Percentiles rank a stretch among this genome's conserved stretches.
phyloP scores from a whole-genome alignment of 2,329 filamentous ascomycete species.

The Sordariomycetes sp. region DNA sequence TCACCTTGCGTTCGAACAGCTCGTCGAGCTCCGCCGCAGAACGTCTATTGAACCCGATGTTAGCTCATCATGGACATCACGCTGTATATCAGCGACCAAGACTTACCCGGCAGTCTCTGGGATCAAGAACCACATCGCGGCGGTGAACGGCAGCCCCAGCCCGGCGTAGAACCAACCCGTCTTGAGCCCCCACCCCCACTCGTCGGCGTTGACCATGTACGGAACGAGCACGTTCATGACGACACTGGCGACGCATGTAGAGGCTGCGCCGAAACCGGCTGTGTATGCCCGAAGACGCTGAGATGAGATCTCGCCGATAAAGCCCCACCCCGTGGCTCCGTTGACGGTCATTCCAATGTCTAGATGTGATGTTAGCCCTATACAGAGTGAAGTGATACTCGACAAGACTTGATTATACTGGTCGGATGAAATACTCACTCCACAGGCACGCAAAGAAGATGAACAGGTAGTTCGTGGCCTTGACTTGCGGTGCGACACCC shows the following conservation, averaged over 20 bases:
- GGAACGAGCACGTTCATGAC: constrained; percentile 14
- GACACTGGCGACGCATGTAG: constrained; percentile 12
- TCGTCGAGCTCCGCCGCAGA: constrained; percentile 14
- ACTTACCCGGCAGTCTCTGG: constrained; percentile 9
- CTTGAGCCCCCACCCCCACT: constrained; percentile 18
- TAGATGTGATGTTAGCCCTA: no score
- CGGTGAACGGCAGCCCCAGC: constrained; percentile 9
- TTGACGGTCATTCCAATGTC: constrained; percentile 13
- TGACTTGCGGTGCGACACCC: constrained; percentile 7
- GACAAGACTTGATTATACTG: no score
- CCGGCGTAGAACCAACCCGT: constrained; percentile 17
- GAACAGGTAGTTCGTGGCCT: constrained; percentile 8
- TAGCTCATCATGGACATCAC: no score
- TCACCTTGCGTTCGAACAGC: constrained; percentile 14
- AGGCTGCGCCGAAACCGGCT: constrained; percentile 15
- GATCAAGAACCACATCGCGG: constrained; percentile 9
- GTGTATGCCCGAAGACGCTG: constrained; percentile 18
- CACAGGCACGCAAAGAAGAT: constrained; percentile 12
- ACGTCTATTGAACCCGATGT: constrained; percentile 6
- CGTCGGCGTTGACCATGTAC: constrained; percentile 17
- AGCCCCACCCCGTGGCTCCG: constrained; percentile 15
- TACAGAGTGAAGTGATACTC: no score
- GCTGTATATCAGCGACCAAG: no score
- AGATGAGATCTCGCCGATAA: constrained; percentile 20
- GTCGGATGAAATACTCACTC: constrained; percentile 10